These are phyloP conservation scores for Blastosporella zonata DNA, from an alignment of 1,284 basidiomycete species.

Conservation along the genomic window DNA sequence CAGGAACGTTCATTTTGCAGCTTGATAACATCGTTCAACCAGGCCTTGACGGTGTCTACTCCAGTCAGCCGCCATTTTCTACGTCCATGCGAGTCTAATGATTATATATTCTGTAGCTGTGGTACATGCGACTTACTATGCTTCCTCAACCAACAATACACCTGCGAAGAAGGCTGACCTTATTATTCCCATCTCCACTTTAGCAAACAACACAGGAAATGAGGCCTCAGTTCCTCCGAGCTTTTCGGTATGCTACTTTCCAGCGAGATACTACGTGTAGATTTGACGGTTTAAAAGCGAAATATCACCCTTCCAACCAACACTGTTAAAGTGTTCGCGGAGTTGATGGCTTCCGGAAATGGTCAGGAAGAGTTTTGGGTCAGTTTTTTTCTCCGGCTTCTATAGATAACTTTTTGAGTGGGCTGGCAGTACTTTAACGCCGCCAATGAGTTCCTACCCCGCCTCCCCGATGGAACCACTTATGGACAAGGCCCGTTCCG, in stretches of 20 bases:
- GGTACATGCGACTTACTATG: slow-evolving; percentile 68
- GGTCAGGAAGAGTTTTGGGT: slow-evolving; percentile 79
- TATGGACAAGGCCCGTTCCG: slow-evolving; percentile 71
- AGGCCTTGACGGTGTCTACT: slow-evolving; percentile 63
- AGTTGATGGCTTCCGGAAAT: slow-evolving; percentile 72
- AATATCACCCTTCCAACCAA: slow-evolving; percentile 70
- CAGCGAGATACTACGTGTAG: not conserved
- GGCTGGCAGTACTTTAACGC: slow-evolving; percentile 63
- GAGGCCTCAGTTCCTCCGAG: slow-evolving; percentile 70
- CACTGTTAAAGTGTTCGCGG: slow-evolving; percentile 65
- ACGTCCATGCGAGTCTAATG: not conserved
- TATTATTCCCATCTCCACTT: slow-evolving; percentile 67
- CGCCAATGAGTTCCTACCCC: slow-evolving; percentile 55
- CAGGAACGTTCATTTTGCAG: slow-evolving; percentile 68
- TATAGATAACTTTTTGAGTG: slow-evolving; percentile 9
- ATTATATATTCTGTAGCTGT: slow-evolving; percentile 41
- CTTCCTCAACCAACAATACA: slow-evolving; percentile 52
- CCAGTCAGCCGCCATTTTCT: slow-evolving; percentile 41
- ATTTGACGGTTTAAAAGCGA: slow-evolving; percentile 29
- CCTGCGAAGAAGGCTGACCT: slow-evolving; percentile 57
- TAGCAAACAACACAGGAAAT: slow-evolving; percentile 59
- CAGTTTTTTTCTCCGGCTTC: slow-evolving; percentile 15
- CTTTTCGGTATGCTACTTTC: slow-evolving; percentile 52
- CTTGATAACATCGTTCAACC: slow-evolving; percentile 65
- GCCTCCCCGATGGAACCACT: slow-evolving; percentile 52